Base-by-base conservation (phyloP, 441 rosid genomes). In the Erodium moschatum region DNA sequence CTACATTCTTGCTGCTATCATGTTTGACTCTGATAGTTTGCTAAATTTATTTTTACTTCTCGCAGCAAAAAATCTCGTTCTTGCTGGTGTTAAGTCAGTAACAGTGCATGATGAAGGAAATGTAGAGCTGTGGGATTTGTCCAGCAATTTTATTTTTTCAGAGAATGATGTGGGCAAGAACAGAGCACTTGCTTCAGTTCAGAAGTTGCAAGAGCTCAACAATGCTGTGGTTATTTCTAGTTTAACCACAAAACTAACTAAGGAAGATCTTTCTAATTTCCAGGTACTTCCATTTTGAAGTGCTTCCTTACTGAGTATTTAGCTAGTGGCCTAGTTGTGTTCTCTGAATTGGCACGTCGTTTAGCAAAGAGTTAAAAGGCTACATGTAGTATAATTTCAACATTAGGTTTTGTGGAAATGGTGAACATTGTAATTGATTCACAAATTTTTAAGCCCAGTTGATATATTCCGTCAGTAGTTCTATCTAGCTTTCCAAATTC, bases 81-180 rank as follows among this genome's bases (percentile, higher is more conserved):
- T 91, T 65, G 96, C 96, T 50, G 97, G 97, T 68, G 96, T 91
- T 62, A 91, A 91, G 84, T 89, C 96, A 5, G 96, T 91, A 72
- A 89, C 96, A 18, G 72, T 91, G 79, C 97, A 91, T 50, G 94
- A 91, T 75, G 89, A 83, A 69, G 85, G 87, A 62, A 82, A 60
- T 1, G 96, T 89, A 61, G 96, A 91, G 81, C 68, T 86, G 67
- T 91, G 97, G 97, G 97, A 91, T 75, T 77, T 91, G 73, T 86
- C 92, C 0, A 82, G 96, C 79, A 89, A 87, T 78, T 89, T 91
- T 77, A 68, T 89, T 70, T 89, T 89, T 72, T 67, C 90, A 4
- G 94, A 87, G 78, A 80, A 79, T 74, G 97, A 91, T 79, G 73
- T 87, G 58, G 96, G 97, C 63, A 87, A 87, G 82, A 91, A 91